Conservation (phyloP, 2,329 filamentous ascomycete species). For the Zopfia rhizophila region DNA sequence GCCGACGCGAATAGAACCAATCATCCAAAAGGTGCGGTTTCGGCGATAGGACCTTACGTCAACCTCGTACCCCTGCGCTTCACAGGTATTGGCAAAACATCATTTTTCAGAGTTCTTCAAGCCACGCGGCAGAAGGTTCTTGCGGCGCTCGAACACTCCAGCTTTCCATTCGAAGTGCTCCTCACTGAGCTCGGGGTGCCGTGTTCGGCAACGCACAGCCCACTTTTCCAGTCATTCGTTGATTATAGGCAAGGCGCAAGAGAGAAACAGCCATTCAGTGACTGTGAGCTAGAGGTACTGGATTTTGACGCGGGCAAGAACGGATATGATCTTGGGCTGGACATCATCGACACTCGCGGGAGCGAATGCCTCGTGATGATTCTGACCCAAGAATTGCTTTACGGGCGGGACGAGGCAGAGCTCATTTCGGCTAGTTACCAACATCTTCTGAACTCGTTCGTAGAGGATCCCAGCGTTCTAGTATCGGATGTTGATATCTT, state of each 20-base stretch:
- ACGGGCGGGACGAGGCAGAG: too few species aligned
- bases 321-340: constrained; percentile 7
- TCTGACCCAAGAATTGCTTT: constrained; percentile 11
- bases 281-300: constrained; percentile 1
- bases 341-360: constrained; percentile 9
- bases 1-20: constrained; percentile 52
- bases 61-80: constrained; percentile 54
- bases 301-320: neutral
- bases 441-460: too few species aligned
- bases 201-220: constrained; percentile 35
- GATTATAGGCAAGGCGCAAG: constrained; percentile 37
- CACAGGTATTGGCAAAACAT: constrained; percentile 6
- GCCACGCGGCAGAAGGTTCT: constrained; percentile 25
- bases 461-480: too few species aligned
- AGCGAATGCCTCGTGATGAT: constrained; percentile 1
- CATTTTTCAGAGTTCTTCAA: constrained; percentile 30
- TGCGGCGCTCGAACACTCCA: constrained; percentile 35
- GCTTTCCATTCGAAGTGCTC: constrained; percentile 46
- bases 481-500: too few species aligned
- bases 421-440: too few species aligned
- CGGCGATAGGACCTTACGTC: constrained; percentile 52
- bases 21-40: constrained; percentile 34
- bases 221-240: constrained; percentile 51
- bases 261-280: constrained; percentile 26
- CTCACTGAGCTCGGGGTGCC: constrained; percentile 39